Evolutionary conservation across 2,329 filamentous ascomycete species (phyloP), one percentile per base, ranked within the genome.

Genomic region (Penicillium sp.): DNA sequence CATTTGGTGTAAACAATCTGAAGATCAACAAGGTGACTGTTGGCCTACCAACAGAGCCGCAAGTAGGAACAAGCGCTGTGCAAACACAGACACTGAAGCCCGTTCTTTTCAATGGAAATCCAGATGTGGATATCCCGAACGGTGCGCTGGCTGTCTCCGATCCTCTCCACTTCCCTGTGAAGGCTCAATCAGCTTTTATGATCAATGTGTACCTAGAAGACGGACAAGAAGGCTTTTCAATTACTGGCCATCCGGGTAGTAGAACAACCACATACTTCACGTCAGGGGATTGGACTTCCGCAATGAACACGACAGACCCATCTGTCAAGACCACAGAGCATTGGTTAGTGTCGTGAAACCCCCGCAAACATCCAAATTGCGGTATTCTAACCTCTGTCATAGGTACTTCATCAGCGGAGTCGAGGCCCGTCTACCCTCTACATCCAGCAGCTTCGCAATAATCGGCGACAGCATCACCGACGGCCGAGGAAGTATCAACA

Each of bases 391-490:
- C 33, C 61, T 68, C 5, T 3, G 13, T n/a, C 1, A 10, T 6
- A 76, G 81, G 80, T 85, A 82, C 66, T 82, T 83, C 54, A 68
- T 84, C 57, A 79, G 75, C 30, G 75, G 75, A 4, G 63, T 86
- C 8, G 80, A 84, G 63, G 80, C 74, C n/a, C 77, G 73, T 68
- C 65, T 75, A 0, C 74, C 78, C 0, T 64, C 55, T 3, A 52
- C 72, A 22, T 61, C 72, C 9, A 63, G 75, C 47, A 72, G 75
- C 3, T 69, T 84, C 33, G 67, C 78, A 11, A 74, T 86, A 37
- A 70, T 89, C 36, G 78, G 81, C 1, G 79, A 89, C 64, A 82
- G 78, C 59, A 83, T 86, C 61, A 85, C 82, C 3, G 83, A 86
- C 60, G 83, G 83, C 10, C 74, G 81, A 22, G 80, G 80, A 36